Conservation (phyloP, 2,329 filamentous ascomycete species). For the Zarea fungicola region DNA sequence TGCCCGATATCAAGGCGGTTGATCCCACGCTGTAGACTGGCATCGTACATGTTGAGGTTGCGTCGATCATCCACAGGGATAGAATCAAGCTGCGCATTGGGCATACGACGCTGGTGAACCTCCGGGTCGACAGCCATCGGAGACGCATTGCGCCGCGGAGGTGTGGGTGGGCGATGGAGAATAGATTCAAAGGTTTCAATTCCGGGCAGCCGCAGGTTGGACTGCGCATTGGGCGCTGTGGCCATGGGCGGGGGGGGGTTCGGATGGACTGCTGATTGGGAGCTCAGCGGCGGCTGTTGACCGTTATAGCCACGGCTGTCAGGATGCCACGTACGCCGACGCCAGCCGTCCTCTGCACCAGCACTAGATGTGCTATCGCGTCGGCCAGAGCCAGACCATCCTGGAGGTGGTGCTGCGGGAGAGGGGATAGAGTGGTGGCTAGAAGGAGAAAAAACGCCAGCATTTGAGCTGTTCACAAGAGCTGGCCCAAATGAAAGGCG, state of each 20-base stretch:
- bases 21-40: constrained; percentile 59
- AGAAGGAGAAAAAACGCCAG: constrained; percentile 49
- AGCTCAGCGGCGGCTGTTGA: constrained; percentile 67
- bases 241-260: constrained; percentile 47
- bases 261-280: constrained; percentile 56
- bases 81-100: constrained; percentile 24
- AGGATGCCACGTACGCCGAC: constrained; percentile 86
- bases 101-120: constrained; percentile 29
- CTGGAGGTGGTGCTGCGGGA: constrained; percentile 35
- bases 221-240: constrained; percentile 47
- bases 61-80: constrained; percentile 41
- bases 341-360: constrained; percentile 67
- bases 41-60: constrained; percentile 57
- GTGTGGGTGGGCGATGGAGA: constrained; percentile 56
- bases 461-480: constrained; percentile 49
- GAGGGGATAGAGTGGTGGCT: constrained; percentile 57
- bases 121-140: constrained; percentile 71
- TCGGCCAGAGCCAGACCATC: constrained; percentile 51
- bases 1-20: constrained; percentile 60
- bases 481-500: constrained; percentile 51
- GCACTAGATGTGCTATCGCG: constrained; percentile 59
- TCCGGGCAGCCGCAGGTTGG: constrained; percentile 68
- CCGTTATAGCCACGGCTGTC: constrained; percentile 62
- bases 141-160: constrained; percentile 60
- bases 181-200: constrained; percentile 88